A percentile compares a stretch with the other conserved stretches of the same genome.
These are phyloP conservation scores for Annulohypoxylon nitens DNA, from an alignment of 495 filamentous ascomycete genomes.

Conservation along the genomic window DNA sequence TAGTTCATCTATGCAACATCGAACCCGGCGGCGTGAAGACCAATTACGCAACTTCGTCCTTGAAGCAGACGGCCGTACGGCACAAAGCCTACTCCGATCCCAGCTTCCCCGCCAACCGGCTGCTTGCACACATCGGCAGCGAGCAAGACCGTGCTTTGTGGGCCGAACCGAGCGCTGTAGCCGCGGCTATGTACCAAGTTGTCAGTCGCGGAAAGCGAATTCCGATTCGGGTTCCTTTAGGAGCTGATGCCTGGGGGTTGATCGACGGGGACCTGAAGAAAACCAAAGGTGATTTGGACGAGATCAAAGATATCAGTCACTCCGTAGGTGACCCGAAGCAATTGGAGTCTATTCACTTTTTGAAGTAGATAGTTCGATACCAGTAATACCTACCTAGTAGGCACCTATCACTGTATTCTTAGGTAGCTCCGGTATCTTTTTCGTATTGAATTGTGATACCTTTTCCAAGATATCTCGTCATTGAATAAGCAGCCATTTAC, in stretches of 20 bases:
- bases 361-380: conserved; percentile 19
- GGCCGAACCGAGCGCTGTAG: conserved; percentile 55
- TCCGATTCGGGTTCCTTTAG: conserved; percentile 61
- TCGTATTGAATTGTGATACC: neutral
- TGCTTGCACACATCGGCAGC: conserved; percentile 53
- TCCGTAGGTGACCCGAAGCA: conserved; percentile 50
- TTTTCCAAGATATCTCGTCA: neutral
- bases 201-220: conserved; percentile 54
- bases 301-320: conserved; percentile 54
- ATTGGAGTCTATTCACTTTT: conserved; percentile 45
- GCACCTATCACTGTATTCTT: neutral
- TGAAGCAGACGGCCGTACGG: conserved; percentile 37
- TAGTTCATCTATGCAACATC: conserved; percentile 62
- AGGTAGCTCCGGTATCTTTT: neutral
- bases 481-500: neutral
- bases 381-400: neutral
- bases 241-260: conserved; percentile 58
- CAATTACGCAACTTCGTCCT: conserved; percentile 52
- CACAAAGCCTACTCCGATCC: conserved; percentile 58
- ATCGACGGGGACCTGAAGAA: conserved; percentile 43
- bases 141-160: conserved; percentile 50
- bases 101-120: conserved; percentile 53
- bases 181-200: conserved; percentile 54
- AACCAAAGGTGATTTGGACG: conserved; percentile 51
- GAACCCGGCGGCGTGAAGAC: conserved; percentile 67